Evolutionary conservation across 805 yeast species (phyloP).

Genomic region (Tetrapisispora taiwanensis): DNA sequence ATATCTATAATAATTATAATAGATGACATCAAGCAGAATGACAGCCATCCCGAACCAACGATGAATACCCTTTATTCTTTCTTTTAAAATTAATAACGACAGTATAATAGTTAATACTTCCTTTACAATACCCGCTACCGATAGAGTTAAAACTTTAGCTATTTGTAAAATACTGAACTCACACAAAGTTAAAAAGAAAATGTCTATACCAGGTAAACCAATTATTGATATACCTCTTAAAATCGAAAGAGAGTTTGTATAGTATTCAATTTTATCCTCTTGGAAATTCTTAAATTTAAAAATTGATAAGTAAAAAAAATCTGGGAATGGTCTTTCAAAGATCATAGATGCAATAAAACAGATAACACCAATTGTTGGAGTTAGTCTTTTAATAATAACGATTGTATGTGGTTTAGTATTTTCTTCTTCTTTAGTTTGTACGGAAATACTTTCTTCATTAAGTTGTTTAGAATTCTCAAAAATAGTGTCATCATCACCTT

Average conservation of each 20-base stretch:
- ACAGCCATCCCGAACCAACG: conserved; percentile 67
- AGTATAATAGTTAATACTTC: conserved; percentile 75
- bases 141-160: conserved; percentile 75
- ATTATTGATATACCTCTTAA: conserved; percentile 46
- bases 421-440: neutral
- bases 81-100: conserved; percentile 63
- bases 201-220: conserved; percentile 74
- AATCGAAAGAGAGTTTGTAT: conserved; percentile 27
- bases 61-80: conserved; percentile 45
- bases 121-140: conserved; percentile 88
- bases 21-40: conserved; percentile 67
- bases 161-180: conserved; percentile 77
- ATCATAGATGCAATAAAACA: conserved; percentile 52
- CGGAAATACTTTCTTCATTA: neutral
- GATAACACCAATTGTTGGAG: conserved; percentile 71
- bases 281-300: conserved; percentile 12
- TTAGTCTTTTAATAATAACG: conserved; percentile 67
- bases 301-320: conserved; percentile 9
- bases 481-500: neutral
- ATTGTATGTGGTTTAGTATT: conserved; percentile 49
- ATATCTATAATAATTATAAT: conserved; percentile 68
- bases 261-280: conserved; percentile 2
- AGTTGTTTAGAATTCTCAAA: neutral
- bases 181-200: conserved; percentile 80
- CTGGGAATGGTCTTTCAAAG: conserved; percentile 50